phyloP scores from a whole-genome alignment of 306 rosid species.

The Prunus mongolica region DNA sequence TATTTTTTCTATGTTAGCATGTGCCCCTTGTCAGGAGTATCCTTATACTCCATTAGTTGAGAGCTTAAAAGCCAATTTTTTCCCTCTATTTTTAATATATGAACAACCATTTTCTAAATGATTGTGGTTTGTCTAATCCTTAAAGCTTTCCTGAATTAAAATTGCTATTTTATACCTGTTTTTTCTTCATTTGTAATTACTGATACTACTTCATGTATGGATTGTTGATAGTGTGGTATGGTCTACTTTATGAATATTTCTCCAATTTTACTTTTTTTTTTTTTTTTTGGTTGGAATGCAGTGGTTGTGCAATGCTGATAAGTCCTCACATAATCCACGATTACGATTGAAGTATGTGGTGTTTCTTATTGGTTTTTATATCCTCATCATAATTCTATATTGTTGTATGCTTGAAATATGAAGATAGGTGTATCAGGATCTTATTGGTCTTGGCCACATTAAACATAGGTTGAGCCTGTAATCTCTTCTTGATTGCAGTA shows the following conservation, averaged over 20 bases:
- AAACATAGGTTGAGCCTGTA: conserved; percentile 1
- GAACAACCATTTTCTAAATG: background rate
- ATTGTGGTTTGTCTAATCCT: background rate
- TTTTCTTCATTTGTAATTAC: background rate
- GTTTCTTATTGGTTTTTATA: conserved; percentile 1
- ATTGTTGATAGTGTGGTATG: background rate
- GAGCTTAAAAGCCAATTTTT: background rate
- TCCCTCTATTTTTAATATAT: background rate
- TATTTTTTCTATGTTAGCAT: background rate
- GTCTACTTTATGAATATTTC: background rate
- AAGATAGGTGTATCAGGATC: background rate
- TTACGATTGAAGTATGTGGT: conserved; percentile 80
- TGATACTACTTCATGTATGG: background rate
- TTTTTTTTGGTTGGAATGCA: conserved; percentile 33
- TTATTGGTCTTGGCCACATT: conserved; percentile 1
- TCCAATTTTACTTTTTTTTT: conserved; percentile 4
- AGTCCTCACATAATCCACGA: conserved; percentile 75
- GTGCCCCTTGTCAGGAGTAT: background rate
- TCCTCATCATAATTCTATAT: background rate
- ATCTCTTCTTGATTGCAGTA: background rate
- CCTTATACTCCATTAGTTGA: background rate
- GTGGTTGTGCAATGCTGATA: conserved; percentile 99
- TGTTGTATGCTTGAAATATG: background rate
- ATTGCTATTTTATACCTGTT: background rate
- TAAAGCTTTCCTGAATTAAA: background rate